Conservation (phyloP, 2,329 filamentous ascomycete genomes). For the Periconia sp. region DNA sequence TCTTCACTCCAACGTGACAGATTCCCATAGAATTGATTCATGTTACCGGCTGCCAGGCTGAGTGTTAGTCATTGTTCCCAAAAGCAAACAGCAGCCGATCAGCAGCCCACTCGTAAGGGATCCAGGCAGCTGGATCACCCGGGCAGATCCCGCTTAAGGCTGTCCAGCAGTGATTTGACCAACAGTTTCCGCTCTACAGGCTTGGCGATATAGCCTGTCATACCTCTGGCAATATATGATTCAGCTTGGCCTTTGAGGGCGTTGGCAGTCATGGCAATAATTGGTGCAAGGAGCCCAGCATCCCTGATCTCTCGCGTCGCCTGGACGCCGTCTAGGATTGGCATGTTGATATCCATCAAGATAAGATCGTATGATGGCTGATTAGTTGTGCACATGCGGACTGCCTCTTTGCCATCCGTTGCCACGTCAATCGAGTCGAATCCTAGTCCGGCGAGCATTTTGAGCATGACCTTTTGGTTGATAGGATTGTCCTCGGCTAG, state of each 20-base stretch:
- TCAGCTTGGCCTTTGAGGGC: slow-evolving; percentile 63
- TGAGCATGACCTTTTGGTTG: slow-evolving; percentile 55
- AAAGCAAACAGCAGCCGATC: too few species aligned
- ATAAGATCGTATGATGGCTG: slow-evolving; percentile 35
- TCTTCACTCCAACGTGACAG: too few species aligned
- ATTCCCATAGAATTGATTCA: too few species aligned
- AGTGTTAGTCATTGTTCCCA: too few species aligned
- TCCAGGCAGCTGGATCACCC: too few species aligned
- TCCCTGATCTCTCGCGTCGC: slow-evolving; percentile 34
- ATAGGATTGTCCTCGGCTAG: slow-evolving; percentile 57
- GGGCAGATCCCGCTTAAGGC: slow-evolving; percentile 24
- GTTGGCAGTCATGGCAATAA: slow-evolving; percentile 63
- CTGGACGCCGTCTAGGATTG: slow-evolving; percentile 37
- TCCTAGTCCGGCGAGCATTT: slow-evolving; percentile 51
- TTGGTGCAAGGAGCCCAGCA: slow-evolving; percentile 42
- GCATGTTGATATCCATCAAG: slow-evolving; percentile 47
- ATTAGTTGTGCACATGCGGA: slow-evolving; percentile 28
- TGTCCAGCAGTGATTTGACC: slow-evolving; percentile 48
- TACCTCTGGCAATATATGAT: slow-evolving; percentile 59
- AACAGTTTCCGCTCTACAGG: slow-evolving; percentile 59
- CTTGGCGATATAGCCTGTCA: slow-evolving; percentile 64
- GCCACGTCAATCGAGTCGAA: slow-evolving; percentile 46
- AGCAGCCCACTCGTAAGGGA: too few species aligned
- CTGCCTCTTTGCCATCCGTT: slow-evolving; percentile 51
- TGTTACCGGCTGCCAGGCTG: too few species aligned